Evolutionary conservation across 164 flowering plant genomes (phyloP).

Genomic region (Cinnamomum chago): DNA sequence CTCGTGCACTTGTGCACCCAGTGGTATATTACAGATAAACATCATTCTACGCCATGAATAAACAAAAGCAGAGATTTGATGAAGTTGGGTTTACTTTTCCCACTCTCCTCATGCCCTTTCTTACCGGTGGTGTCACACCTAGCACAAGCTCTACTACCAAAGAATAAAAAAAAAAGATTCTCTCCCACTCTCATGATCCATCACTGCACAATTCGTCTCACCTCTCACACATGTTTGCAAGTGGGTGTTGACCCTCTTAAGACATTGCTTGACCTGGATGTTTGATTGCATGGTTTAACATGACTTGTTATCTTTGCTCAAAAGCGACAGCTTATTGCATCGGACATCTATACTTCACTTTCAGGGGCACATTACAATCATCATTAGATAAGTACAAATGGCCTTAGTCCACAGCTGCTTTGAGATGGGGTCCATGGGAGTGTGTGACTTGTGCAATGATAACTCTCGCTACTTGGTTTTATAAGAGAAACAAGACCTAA

Average conservation of each 20-base stretch:
- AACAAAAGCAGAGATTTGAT: background rate
- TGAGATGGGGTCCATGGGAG: too few relatives aligned
- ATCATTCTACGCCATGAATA: background rate
- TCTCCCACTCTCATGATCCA: too few relatives aligned
- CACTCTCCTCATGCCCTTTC: background rate
- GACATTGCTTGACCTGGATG: slow-evolving; percentile 8
- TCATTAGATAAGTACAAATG: background rate
- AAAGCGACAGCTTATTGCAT: slow-evolving; percentile 10
- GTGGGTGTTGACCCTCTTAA: slow-evolving; percentile 4
- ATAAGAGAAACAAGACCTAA: background rate
- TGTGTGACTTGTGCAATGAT: too few relatives aligned
- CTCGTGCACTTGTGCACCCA: background rate
- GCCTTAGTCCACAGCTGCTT: background rate
- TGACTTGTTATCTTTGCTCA: slow-evolving; percentile 4
- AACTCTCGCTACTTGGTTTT: too few relatives aligned
- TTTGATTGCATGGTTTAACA: slow-evolving; percentile 11
- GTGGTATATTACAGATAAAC: background rate
- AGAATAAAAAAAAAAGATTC: too few relatives aligned
- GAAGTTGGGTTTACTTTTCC: background rate
- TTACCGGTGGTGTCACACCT: too few relatives aligned
- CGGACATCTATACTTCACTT: slow-evolving; percentile 2
- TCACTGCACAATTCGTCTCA: background rate
- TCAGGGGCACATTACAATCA: slow-evolving; percentile 3
- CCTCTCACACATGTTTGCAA: background rate
- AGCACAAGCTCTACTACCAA: too few relatives aligned